A percentile compares a stretch with the other conserved stretches of the same genome.
phyloP scores from a whole-genome alignment of 1,139 yeast species.

The Zygosaccharomyces sapae region DNA sequence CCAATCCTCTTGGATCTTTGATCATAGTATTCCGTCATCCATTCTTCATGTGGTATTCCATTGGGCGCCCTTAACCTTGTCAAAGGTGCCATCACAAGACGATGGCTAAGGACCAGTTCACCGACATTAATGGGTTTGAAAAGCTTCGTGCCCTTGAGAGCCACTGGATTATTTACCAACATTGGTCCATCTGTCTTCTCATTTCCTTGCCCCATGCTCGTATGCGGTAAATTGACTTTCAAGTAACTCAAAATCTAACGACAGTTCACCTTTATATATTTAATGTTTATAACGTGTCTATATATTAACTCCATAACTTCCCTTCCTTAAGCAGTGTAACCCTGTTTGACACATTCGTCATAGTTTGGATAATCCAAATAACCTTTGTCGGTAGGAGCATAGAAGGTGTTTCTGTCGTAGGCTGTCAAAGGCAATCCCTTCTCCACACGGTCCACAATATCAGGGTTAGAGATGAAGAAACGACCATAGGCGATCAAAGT shows the following conservation, averaged over 20 bases:
- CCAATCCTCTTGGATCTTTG: constrained; percentile 39
- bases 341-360: constrained; percentile 30
- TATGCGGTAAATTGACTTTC: too few species aligned
- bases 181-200: background rate
- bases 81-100: constrained; percentile 50
- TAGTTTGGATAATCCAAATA: constrained; percentile 37
- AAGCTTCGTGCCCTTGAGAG: constrained; percentile 39
- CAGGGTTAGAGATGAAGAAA: constrained; percentile 51
- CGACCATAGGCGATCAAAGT: constrained; percentile 47
- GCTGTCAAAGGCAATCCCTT: constrained; percentile 43
- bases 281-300: background rate
- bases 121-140: constrained; percentile 52
- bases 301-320: background rate
- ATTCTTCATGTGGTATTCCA: constrained; percentile 33
- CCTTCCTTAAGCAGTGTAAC: constrained; percentile 9
- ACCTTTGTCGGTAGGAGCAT: constrained; percentile 33
- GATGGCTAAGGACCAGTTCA: constrained; percentile 37
- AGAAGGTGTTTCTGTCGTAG: constrained; percentile 41
- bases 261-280: background rate
- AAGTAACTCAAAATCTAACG: background rate
- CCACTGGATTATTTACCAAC: constrained; percentile 22
- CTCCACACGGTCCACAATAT: constrained; percentile 45
- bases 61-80: constrained; percentile 48
- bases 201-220: too few species aligned
- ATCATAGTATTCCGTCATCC: constrained; percentile 37